Percentiles rank a stretch among this genome's conserved stretches.
Evolutionary conservation across 2,329 filamentous ascomycete genomes (phyloP).

Genomic region (Aciculosporium take): DNA sequence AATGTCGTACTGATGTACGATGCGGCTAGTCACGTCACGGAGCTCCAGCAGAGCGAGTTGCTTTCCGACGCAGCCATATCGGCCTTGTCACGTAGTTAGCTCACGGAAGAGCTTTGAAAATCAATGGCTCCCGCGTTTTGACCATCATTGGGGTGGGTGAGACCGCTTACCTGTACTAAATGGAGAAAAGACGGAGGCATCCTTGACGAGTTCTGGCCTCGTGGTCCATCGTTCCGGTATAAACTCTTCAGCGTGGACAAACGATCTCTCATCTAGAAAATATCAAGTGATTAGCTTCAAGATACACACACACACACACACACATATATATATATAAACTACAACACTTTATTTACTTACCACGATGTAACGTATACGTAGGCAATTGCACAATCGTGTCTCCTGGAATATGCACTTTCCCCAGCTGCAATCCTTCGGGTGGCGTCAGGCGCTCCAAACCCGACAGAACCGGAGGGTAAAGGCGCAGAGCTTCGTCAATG

Average conservation of each 20-base stretch:
- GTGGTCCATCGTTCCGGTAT: slow-evolving; percentile 14
- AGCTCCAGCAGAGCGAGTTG: slow-evolving; percentile 4
- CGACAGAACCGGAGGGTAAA: slow-evolving; percentile 4
- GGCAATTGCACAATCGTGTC: slow-evolving; percentile 17
- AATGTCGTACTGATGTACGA: background rate
- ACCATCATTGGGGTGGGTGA: no score
- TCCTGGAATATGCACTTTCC: slow-evolving; percentile 16
- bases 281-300: no score
- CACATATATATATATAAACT: no score
- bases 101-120: no score
- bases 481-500: slow-evolving; percentile 4
- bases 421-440: slow-evolving; percentile 19
- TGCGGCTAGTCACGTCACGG: background rate
- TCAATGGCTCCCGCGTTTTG: no score
- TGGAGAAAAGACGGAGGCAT: slow-evolving; percentile 8
- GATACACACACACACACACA: no score
- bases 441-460: slow-evolving; percentile 18
- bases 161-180: slow-evolving; percentile 6
- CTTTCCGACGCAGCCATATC: slow-evolving; percentile 6
- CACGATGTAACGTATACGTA: slow-evolving; percentile 11
- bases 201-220: slow-evolving; percentile 9
- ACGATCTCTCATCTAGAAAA: slow-evolving; percentile 8
- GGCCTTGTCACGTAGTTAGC: background rate
- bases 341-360: slow-evolving; percentile 2
- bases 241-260: slow-evolving; percentile 7